A percentile compares a stretch with the other conserved stretches of the same genome.
Conservation (phyloP, 805 yeast species). For the Yamadazyma paraphyllophila region DNA sequence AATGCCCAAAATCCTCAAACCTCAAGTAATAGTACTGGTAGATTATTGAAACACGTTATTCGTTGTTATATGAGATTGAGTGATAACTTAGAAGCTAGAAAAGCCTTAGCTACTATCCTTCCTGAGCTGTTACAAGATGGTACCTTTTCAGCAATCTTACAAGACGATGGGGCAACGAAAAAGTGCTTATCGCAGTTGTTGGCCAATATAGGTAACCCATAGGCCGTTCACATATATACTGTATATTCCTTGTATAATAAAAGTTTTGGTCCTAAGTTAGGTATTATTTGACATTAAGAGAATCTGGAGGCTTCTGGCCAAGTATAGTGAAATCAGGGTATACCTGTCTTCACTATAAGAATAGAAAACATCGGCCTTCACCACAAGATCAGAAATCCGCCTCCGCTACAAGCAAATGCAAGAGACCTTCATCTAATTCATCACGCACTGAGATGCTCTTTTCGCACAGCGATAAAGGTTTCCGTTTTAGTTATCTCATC, state of each 20-base stretch:
- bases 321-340: no score
- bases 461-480: no score
- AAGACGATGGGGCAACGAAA: conserved; percentile 86
- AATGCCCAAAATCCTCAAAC: not conserved
- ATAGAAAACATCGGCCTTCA: no score
- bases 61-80: conserved; percentile 88
- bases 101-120: conserved; percentile 74
- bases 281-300: no score
- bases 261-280: no score
- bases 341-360: no score
- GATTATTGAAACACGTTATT: conserved; percentile 88
- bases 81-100: conserved; percentile 88
- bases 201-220: conserved; percentile 46
- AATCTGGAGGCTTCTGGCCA: no score
- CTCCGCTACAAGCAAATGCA: no score
- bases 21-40: conserved; percentile 54
- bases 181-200: conserved; percentile 82
- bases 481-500: conserved; percentile 1
- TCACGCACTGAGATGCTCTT: no score
- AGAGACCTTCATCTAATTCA: no score
- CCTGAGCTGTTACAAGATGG: conserved; percentile 89
- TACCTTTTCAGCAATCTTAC: conserved; percentile 72
- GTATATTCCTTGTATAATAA: conserved; percentile 6
- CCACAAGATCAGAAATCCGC: no score
- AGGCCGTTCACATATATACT: not conserved